Evolutionary conservation across 2,329 filamentous ascomycete genomes (phyloP), one percentile per base, ranked within the genome.

Genomic region (Aureobasidium leucospermi): DNA sequence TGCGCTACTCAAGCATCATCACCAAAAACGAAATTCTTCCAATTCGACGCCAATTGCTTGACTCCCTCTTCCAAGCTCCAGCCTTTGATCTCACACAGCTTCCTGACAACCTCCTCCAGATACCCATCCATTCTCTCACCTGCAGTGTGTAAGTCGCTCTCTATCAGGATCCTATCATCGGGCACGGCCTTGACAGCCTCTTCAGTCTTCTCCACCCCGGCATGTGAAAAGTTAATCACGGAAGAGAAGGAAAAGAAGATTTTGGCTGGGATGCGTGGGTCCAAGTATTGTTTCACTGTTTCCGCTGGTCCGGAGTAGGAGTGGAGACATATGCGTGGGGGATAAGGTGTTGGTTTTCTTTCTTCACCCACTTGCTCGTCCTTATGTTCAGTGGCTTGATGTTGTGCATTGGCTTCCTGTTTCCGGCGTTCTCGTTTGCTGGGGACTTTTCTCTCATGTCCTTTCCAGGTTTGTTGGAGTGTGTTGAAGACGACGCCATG

Each of bases 221-320:
- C 73, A 16, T 81, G 77, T 34, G 81, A 79, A 66, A 92, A 82
- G 69, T 97, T 99, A 67, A 99, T 88, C 6, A 85, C 85, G 0
- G 81, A 80, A 1, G 91, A 96, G 69, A 97, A 95, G 1, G 91
- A 96, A 67, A 96, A 92, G 73, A 86, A 99, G 19, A 97, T 80
- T 15, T 84, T 79, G 0, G 85, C 84, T 0, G 93, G 93, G 8
- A 94, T 84, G 1, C 81, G 78, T 1, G 84, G 82, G 63, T 88
- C 81, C 49, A 90, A 75, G 68, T 96, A 97, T 71, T 91, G 90
- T 64, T 82, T 86, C 39, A 96, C 75, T 34, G 86, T 81, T 60
- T 94, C 86, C 10, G 84, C 78, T 6, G 87, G 82, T 0, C 90
- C 93, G 49, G 89, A 95, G 73, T 91, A 99, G 0, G 92, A 96